Percentiles rank a stretch among this genome's conserved stretches.
phyloP scores from a whole-genome alignment of 2,329 filamentous ascomycete genomes.

The Coniella vitis region DNA sequence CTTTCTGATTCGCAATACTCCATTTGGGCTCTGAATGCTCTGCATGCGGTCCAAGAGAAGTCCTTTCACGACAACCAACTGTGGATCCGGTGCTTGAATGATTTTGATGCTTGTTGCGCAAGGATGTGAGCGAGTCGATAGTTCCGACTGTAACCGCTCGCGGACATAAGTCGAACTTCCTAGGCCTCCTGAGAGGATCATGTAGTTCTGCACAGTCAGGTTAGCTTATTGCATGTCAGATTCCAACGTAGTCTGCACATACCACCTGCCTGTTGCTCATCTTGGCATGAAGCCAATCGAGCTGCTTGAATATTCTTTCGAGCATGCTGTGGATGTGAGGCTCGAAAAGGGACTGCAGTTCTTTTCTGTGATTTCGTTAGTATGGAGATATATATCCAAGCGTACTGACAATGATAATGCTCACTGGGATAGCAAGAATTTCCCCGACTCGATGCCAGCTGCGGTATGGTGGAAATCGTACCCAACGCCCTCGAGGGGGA shows the following conservation, averaged over 20 bases:
- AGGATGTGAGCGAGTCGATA: constrained; percentile 27
- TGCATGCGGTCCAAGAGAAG: constrained; percentile 43
- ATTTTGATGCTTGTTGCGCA: constrained; percentile 30
- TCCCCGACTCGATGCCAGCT: constrained; percentile 31
- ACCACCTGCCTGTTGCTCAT: constrained; percentile 28
- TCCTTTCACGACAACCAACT: constrained; percentile 48
- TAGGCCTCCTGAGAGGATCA: constrained; percentile 38
- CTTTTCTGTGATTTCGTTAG: constrained; percentile 24
- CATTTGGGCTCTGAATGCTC: constrained; percentile 31
- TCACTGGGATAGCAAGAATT: constrained; percentile 33
- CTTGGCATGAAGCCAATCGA: constrained; percentile 30
- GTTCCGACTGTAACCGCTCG: constrained; percentile 32
- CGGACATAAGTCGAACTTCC: constrained; percentile 40
- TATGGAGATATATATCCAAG: constrained; percentile 1
- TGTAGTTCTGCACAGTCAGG: constrained; percentile 26
- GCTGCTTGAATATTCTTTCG: constrained; percentile 31
- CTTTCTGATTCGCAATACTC: constrained; percentile 36
- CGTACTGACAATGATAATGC: constrained; percentile 7
- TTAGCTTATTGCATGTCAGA: background rate
- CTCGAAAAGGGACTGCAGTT: constrained; percentile 37
- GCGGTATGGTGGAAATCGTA: constrained; percentile 31
- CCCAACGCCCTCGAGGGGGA: constrained; percentile 36
- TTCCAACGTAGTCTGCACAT: constrained; percentile 6
- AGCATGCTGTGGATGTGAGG: constrained; percentile 33
- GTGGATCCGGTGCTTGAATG: constrained; percentile 41